These are phyloP conservation scores for Termitomyces eurrhizus DNA, from an alignment of 768 basidiomycete genomes.

Conservation along the genomic window DNA sequence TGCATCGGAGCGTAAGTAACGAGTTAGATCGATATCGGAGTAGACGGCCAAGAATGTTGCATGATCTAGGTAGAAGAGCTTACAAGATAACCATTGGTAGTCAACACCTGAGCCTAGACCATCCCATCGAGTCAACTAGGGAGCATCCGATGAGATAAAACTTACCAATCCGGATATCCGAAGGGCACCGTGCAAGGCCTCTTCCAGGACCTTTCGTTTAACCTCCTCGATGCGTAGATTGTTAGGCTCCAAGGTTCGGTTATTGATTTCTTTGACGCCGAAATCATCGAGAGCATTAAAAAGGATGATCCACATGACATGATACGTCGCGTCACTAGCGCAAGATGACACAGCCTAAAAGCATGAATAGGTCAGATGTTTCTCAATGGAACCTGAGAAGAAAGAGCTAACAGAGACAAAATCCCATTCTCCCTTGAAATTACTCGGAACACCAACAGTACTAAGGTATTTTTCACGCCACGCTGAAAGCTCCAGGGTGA, in stretches of 20 bases:
- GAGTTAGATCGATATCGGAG: background rate
- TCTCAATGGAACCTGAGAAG: slow-evolving; percentile 4
- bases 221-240: slow-evolving; percentile 53
- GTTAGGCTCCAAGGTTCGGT: slow-evolving; percentile 33
- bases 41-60: slow-evolving; percentile 18
- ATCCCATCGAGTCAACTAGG: slow-evolving; percentile 3
- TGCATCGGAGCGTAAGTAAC: slow-evolving; percentile 22
- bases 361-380: slow-evolving; percentile 9
- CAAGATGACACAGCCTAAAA: slow-evolving; percentile 51
- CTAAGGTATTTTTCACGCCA: slow-evolving; percentile 79
- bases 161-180: slow-evolving; percentile 85
- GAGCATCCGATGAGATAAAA: slow-evolving; percentile 12
- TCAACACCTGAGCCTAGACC: slow-evolving; percentile 71
- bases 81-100: slow-evolving; percentile 85
- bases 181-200: slow-evolving; percentile 80
- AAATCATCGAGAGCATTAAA: slow-evolving; percentile 83
- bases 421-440: slow-evolving; percentile 86
- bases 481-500: slow-evolving; percentile 53
- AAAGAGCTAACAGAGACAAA: slow-evolving; percentile 58
- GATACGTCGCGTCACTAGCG: slow-evolving; percentile 85
- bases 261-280: slow-evolving; percentile 73
- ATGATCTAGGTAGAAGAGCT: background rate
- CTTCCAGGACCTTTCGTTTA: slow-evolving; percentile 71
- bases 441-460: slow-evolving; percentile 81
- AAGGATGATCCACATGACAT: slow-evolving; percentile 87